These are phyloP conservation scores for Clavispora santaluciae DNA, from an alignment of 805 yeast species.

Conservation along the genomic window DNA sequence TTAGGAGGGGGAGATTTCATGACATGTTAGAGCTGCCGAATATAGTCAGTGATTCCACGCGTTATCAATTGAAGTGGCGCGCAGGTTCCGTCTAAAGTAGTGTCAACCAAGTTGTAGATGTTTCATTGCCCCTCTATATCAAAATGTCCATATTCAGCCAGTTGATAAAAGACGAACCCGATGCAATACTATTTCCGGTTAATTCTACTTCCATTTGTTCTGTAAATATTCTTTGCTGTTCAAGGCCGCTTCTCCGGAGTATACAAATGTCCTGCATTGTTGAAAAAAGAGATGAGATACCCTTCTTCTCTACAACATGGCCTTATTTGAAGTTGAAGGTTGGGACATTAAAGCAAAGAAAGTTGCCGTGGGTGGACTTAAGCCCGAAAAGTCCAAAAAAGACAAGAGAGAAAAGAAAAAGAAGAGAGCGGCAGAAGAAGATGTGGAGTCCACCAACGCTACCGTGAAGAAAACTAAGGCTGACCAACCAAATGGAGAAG, in stretches of 20 bases:
- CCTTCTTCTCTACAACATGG: conserved; percentile 37
- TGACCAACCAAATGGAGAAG: not conserved
- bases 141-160: too few species aligned
- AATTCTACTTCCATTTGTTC: too few species aligned
- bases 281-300: conserved; percentile 2
- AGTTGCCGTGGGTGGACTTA: conserved; percentile 43
- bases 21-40: not conserved
- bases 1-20: not conserved
- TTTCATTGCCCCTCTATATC: too few species aligned
- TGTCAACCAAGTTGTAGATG: too few species aligned
- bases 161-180: too few species aligned
- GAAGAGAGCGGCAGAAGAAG: not conserved
- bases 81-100: too few species aligned
- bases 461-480: not conserved
- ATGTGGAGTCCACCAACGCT: not conserved
- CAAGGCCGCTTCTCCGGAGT: not conserved
- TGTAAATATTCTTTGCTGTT: too few species aligned
- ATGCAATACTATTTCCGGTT: too few species aligned
- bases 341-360: conserved; percentile 62
- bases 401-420: conserved; percentile 10
- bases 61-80: not conserved
- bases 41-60: not conserved
- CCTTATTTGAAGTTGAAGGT: conserved; percentile 75
- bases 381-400: conserved; percentile 18
- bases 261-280: not conserved